Conservation (phyloP, 176 grass and related monocot genomes). For the Oryza punctata region DNA sequence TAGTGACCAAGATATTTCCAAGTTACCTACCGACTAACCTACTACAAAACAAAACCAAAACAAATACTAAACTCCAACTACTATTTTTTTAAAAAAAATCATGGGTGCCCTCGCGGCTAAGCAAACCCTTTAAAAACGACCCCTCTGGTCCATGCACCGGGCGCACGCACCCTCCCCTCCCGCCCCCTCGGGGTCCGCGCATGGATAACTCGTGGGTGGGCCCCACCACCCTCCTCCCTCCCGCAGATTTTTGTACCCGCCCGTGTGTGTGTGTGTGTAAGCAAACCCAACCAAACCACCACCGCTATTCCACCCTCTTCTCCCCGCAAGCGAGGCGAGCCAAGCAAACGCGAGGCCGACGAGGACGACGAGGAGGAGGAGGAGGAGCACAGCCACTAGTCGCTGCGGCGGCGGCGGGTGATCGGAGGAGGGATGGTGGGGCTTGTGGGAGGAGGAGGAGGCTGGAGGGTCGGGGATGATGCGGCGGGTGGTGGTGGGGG, state of each 20-base stretch:
- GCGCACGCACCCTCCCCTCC: background rate
- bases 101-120: background rate
- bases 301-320: too few relatives aligned
- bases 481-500: background rate
- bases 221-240: background rate
- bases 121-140: background rate
- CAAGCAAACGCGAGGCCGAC: background rate
- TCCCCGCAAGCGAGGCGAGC: background rate
- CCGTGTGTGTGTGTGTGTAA: background rate
- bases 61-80: background rate
- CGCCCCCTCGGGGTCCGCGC: slow-evolving; percentile 34
- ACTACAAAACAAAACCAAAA: background rate
- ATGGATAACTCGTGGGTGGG: slow-evolving; percentile 59
- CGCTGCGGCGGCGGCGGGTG: background rate
- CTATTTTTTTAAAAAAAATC: background rate
- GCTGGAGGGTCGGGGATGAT: slow-evolving; percentile 51
- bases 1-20: background rate
- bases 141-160: slow-evolving; percentile 27
- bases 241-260: slow-evolving; percentile 54
- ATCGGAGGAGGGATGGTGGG: slow-evolving; percentile 47
- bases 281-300: background rate
- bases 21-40: background rate
- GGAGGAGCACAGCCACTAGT: background rate
- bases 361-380: background rate
- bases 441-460: slow-evolving; percentile 16